These are phyloP conservation scores for Angomonas desouzai DNA, from an alignment of 208 protist genomes.

Conservation along the genomic window DNA sequence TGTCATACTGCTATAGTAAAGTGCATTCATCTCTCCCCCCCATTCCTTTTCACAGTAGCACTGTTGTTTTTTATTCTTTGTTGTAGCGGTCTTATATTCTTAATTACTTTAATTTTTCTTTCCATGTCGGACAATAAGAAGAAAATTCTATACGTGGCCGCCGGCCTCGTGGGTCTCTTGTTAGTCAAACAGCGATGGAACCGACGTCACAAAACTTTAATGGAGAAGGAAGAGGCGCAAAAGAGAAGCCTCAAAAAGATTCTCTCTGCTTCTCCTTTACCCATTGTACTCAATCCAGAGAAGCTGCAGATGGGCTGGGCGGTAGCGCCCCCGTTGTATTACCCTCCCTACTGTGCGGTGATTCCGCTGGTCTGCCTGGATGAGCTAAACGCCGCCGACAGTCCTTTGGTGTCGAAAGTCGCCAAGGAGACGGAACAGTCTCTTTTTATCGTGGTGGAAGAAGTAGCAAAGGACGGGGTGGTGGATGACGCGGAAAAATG, in stretches of 20 bases:
- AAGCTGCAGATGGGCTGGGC: slow-evolving; percentile 8
- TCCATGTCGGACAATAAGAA: background rate
- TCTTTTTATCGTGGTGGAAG: background rate
- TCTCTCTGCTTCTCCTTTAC: slow-evolving; percentile 1
- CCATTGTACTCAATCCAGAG: slow-evolving; percentile 4
- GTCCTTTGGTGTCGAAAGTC: background rate
- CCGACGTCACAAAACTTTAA: background rate
- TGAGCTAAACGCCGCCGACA: background rate
- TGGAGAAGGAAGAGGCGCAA: background rate
- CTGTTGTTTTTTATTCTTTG: too few species aligned
- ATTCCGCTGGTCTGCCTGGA: slow-evolving; percentile 7
- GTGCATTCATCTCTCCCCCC: too few species aligned
- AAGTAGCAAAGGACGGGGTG: background rate
- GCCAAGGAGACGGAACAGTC: background rate
- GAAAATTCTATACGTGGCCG: background rate
- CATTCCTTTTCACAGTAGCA: too few species aligned
- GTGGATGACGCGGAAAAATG: background rate
- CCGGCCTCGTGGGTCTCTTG: background rate
- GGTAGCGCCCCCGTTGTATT: slow-evolving; percentile 11
- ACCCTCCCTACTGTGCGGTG: slow-evolving; percentile 5
- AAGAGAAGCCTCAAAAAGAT: background rate
- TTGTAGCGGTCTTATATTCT: too few species aligned
- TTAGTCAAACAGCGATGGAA: background rate
- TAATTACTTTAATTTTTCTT: too few species aligned
- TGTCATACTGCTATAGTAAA: too few species aligned